Percentiles rank a stretch among this genome's conserved stretches.
These are phyloP conservation scores for Tolypocladium capitatum DNA, from an alignment of 2,329 filamentous ascomycete species.

Conservation along the genomic window DNA sequence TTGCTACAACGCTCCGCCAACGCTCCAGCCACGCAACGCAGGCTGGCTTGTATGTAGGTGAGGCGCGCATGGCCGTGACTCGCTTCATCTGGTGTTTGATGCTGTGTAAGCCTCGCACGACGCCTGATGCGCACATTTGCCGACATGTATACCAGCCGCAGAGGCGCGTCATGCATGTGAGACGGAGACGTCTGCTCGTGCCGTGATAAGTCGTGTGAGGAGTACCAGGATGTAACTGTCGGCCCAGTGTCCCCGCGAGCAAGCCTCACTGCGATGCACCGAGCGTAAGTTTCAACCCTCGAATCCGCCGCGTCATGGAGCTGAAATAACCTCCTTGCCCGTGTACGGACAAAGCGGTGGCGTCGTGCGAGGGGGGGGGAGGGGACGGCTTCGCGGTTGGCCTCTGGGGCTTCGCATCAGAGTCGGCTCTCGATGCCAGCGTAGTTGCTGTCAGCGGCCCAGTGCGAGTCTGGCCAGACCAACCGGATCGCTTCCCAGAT, in stretches of 20 bases:
- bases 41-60: neutral
- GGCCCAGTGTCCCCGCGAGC: neutral
- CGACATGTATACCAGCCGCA: neutral
- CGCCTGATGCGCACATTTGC: neutral
- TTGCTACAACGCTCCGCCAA: neutral
- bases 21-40: neutral
- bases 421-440: slow-evolving; percentile 66
- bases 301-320: neutral
- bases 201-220: neutral
- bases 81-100: slow-evolving; percentile 1
- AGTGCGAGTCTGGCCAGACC: slow-evolving; percentile 83
- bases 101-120: slow-evolving; percentile 1
- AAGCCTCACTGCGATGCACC: neutral
- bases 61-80: neutral
- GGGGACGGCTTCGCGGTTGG: neutral
- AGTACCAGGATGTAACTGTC: neutral
- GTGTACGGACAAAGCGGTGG: neutral
- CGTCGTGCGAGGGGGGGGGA: neutral
- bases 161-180: neutral
- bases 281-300: neutral
- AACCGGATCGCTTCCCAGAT: slow-evolving; percentile 88
- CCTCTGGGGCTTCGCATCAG: slow-evolving; percentile 26
- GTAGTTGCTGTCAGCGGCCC: slow-evolving; percentile 60
- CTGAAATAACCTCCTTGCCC: neutral
- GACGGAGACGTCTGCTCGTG: neutral